Evolutionary conservation across 2,329 filamentous ascomycete genomes (phyloP).

Genomic region (Septoria linicola): DNA sequence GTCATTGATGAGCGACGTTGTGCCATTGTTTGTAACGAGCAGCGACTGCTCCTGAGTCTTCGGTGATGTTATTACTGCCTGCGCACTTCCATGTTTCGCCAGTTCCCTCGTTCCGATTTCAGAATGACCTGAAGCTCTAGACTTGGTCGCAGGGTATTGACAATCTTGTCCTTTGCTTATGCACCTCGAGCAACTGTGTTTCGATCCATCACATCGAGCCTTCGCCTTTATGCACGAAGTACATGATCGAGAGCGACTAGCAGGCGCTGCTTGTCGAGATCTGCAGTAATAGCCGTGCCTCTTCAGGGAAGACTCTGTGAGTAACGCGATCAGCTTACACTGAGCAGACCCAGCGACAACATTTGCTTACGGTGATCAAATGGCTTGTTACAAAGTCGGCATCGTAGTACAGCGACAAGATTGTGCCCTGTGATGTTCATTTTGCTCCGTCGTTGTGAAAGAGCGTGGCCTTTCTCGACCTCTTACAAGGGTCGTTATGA

Average conservation of each 20-base stretch:
- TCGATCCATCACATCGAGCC: conserved; percentile 41
- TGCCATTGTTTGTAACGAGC: no score
- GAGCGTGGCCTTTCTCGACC: no score
- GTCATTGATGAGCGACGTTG: no score
- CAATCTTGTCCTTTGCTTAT: conserved; percentile 39
- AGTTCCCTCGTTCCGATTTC: no score
- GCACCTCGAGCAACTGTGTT: conserved; percentile 44
- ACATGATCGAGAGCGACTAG: conserved; percentile 35
- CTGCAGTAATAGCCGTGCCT: conserved; percentile 50
- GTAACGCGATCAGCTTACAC: neutral
- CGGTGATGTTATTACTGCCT: no score
- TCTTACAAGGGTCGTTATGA: no score
- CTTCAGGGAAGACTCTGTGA: conserved; percentile 40
- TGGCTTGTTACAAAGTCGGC: conserved; percentile 43
- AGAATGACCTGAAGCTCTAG: neutral
- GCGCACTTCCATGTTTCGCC: no score
- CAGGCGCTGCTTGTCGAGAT: conserved; percentile 33
- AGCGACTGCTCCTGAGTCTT: no score
- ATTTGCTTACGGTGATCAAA: conserved; percentile 43
- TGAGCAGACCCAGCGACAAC: neutral
- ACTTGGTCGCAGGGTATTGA: conserved; percentile 30
- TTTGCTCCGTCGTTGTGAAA: conserved; percentile 1
- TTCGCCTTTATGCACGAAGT: conserved; percentile 41
- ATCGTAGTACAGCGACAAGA: conserved; percentile 34
- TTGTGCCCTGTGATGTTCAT: neutral